Conservation (phyloP, 768 basidiomycete genomes). For the Pleurotus platypus region DNA sequence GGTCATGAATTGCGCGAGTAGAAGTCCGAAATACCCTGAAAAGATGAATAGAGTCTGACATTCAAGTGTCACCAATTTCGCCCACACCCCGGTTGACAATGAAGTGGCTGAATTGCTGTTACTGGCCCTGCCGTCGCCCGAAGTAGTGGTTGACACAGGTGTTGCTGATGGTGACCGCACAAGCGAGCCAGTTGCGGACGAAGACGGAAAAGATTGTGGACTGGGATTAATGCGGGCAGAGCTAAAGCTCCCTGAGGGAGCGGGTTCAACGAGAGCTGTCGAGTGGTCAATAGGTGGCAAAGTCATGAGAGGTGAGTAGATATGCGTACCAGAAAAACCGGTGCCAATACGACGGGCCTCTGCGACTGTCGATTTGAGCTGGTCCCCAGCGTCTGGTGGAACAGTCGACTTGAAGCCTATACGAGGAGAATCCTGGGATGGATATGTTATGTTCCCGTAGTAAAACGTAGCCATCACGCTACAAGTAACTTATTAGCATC, state of each 20-base stretch:
- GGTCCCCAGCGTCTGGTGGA: conserved; percentile 45
- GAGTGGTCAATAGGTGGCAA: background rate
- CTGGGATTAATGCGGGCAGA: background rate
- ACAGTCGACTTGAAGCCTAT: conserved; percentile 74
- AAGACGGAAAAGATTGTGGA: too few relatives aligned
- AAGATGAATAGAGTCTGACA: background rate
- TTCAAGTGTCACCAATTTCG: background rate
- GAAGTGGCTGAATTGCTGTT: background rate
- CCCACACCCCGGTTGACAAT: too few relatives aligned
- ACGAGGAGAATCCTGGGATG: conserved; percentile 63
- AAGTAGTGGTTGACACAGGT: background rate
- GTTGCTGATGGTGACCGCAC: background rate
- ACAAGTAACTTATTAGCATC: background rate
- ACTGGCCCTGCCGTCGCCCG: background rate
- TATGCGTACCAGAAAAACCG: conserved; percentile 23
- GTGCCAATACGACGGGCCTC: conserved; percentile 23
- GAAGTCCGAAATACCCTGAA: background rate
- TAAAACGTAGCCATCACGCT: conserved; percentile 68
- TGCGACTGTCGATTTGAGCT: conserved; percentile 30
- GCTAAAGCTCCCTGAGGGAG: background rate
- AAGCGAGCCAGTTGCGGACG: background rate
- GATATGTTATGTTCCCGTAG: conserved; percentile 68
- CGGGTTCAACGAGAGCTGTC: background rate
- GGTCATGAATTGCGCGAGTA: background rate
- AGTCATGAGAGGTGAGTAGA: background rate